Conservation (phyloP, 192 early-diverging fungal genomes). For the Mortierella claussenii region DNA sequence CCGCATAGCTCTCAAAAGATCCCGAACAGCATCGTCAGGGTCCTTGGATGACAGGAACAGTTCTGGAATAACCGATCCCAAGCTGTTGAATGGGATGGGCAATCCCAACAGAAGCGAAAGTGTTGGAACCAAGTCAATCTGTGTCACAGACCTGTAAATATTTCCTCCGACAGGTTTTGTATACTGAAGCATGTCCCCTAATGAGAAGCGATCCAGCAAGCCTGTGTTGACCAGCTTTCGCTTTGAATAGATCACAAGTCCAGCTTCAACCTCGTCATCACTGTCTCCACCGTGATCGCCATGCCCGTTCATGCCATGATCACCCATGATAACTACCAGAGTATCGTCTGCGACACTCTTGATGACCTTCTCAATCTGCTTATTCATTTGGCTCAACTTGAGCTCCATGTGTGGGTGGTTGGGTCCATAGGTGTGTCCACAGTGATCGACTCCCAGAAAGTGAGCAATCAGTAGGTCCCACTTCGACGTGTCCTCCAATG, state of each 20-base stretch:
- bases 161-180: conserved; percentile 40
- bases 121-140: conserved; percentile 94
- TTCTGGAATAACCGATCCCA: conserved; percentile 91
- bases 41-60: conserved; percentile 65
- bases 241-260: conserved; percentile 85
- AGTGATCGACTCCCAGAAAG: conserved; percentile 96
- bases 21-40: conserved; percentile 30
- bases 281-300: conserved; percentile 99
- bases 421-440: conserved; percentile 92
- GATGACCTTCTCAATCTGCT: conserved; percentile 73
- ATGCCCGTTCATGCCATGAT: conserved; percentile 96
- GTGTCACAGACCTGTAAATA: conserved; percentile 76
- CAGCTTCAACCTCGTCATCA: conserved; percentile 88
- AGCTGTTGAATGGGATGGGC: conserved; percentile 93
- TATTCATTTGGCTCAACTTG: conserved; percentile 91
- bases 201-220: conserved; percentile 20
- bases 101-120: conserved; percentile 81
- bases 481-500: conserved; percentile 40
- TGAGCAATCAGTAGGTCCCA: conserved; percentile 94
- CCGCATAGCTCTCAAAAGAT: conserved; percentile 64
- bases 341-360: conserved; percentile 79
- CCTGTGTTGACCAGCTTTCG: conserved; percentile 49
- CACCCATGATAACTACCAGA: conserved; percentile 89
- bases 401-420: conserved; percentile 84
- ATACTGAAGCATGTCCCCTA: conserved; percentile 45